phyloP scores from a whole-genome alignment of 2,329 filamentous ascomycete genomes.

The Aspergillus jensenii region DNA sequence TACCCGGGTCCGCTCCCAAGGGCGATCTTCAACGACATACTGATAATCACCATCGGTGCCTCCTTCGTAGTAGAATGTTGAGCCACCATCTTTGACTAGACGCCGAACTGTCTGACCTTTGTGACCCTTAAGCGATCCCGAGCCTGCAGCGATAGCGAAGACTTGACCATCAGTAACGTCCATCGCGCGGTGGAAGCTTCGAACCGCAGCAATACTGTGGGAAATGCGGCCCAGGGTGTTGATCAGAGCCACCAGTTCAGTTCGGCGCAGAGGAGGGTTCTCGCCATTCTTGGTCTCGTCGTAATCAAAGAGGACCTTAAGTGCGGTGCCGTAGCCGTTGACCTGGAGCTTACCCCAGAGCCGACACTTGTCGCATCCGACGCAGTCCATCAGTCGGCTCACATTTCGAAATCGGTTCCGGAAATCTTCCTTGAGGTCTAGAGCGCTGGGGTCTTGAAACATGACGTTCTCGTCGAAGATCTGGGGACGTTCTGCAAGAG shows the following conservation, averaged over 20 bases:
- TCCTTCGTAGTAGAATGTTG: conserved; percentile 38
- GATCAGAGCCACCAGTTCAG: conserved; percentile 89
- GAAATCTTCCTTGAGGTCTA: conserved; percentile 92
- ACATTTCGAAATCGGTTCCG: conserved; percentile 96
- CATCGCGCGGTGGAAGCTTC: conserved; percentile 63
- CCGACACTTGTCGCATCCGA: conserved; percentile 96
- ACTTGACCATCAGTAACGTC: conserved; percentile 35
- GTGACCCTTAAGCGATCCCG: conserved; percentile 27
- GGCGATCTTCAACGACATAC: conserved; percentile 28
- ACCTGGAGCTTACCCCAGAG: conserved; percentile 98
- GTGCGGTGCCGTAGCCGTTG: conserved; percentile 86
- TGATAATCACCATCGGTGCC: conserved; percentile 44
- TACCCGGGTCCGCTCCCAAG: conserved; percentile 30
- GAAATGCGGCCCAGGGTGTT: conserved; percentile 91
- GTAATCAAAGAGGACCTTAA: conserved; percentile 96
- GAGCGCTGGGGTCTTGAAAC: conserved; percentile 70
- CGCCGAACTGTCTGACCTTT: conserved; percentile 14
- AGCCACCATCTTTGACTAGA: conserved; percentile 34
- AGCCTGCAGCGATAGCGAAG: conserved; percentile 27
- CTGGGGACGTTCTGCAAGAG: conserved; percentile 64
- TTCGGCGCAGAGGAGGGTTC: conserved; percentile 75
- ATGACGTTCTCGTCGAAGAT: conserved; percentile 96
- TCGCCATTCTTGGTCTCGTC: conserved; percentile 65
- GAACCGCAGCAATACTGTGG: conserved; percentile 73
- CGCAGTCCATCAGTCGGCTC: conserved; percentile 95